phyloP scores from a whole-genome alignment of 2,329 filamentous ascomycete species.

The Metarhizium brunneum region DNA sequence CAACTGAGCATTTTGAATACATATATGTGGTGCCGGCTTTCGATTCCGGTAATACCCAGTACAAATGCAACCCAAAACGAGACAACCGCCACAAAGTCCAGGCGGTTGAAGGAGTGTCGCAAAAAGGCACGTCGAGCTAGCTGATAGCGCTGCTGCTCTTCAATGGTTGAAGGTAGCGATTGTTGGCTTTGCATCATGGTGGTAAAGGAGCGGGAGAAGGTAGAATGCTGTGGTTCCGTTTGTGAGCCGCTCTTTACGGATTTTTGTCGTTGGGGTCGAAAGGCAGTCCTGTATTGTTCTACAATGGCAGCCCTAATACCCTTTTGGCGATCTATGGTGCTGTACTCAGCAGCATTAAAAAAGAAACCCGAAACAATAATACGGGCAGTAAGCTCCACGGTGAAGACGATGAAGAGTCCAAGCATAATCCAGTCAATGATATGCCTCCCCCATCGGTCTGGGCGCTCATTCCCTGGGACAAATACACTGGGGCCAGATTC shows the following conservation, averaged over 20 bases:
- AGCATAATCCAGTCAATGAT: constrained; percentile 75
- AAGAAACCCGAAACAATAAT: constrained; percentile 91
- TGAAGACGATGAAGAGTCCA: constrained; percentile 80
- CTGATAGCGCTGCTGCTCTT: constrained; percentile 73
- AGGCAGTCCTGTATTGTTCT: constrained; percentile 68
- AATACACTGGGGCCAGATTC: constrained; percentile 70
- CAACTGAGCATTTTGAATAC: constrained; percentile 96
- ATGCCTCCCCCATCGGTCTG: constrained; percentile 54
- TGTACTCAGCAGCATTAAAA: constrained; percentile 84
- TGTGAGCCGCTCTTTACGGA: constrained; percentile 48
- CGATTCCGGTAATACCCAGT: constrained; percentile 60
- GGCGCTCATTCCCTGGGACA: constrained; percentile 48
- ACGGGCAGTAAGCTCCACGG: constrained; percentile 71
- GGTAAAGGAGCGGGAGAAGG: constrained; percentile 70
- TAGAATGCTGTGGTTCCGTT: constrained; percentile 43
- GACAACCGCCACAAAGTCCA: constrained; percentile 91
- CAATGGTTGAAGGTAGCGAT: constrained; percentile 51
- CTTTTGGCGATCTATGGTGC: constrained; percentile 71
- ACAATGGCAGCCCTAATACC: constrained; percentile 65
- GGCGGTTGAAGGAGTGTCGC: constrained; percentile 87
- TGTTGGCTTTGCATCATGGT: constrained; percentile 60
- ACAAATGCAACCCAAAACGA: constrained; percentile 89
- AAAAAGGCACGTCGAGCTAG: constrained; percentile 87
- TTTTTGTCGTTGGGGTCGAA: constrained; percentile 69
- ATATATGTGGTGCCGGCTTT: constrained; percentile 64